Percentiles rank a stretch among this genome's conserved stretches.
phyloP scores from a whole-genome alignment of 176 grass and related monocot genomes.

The Triticum urartu region DNA sequence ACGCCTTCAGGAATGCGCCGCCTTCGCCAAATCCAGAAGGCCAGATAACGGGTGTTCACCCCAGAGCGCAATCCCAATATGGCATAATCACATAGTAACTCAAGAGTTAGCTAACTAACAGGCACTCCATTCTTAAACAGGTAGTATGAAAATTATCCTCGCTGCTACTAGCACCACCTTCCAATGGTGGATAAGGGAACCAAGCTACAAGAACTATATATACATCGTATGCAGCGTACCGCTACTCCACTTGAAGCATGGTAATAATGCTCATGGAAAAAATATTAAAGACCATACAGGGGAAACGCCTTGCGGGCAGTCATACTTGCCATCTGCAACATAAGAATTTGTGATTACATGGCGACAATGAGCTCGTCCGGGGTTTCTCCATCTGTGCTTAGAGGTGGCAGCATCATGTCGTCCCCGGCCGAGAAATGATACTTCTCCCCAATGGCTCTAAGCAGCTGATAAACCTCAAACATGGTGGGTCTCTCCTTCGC shows the following conservation, averaged over 20 bases:
- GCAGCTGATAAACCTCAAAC: conserved; percentile 91
- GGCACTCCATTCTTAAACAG: not conserved
- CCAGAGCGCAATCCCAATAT: not conserved
- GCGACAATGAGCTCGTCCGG: conserved; percentile 79
- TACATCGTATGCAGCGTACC: conserved; percentile 21
- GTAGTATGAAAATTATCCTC: conserved; percentile 23
- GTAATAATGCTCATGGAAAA: conserved; percentile 13
- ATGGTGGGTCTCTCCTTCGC: conserved; percentile 90
- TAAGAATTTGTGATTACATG: conserved; percentile 24
- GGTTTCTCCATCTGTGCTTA: conserved; percentile 47
- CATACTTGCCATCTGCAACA: conserved; percentile 14
- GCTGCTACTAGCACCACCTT: conserved; percentile 25
- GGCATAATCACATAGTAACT: not conserved
- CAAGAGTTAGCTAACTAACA: conserved; percentile 22
- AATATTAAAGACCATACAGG: not conserved
- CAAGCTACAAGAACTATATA: conserved; percentile 44
- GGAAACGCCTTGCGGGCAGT: not conserved
- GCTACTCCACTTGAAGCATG: conserved; percentile 28
- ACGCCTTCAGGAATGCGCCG: too few relatives aligned
- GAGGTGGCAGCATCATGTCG: conserved; percentile 60
- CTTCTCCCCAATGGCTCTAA: conserved; percentile 75
- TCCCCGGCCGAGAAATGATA: conserved; percentile 68
- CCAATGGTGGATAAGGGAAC: conserved; percentile 25
- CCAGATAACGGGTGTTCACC: too few relatives aligned
- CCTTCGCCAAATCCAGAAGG: too few relatives aligned